Percentiles rank a stretch among this genome's conserved stretches.
These are phyloP conservation scores for Skeletonema tropicum DNA, from an alignment of 108 stramenopile species.

Conservation along the genomic window DNA sequence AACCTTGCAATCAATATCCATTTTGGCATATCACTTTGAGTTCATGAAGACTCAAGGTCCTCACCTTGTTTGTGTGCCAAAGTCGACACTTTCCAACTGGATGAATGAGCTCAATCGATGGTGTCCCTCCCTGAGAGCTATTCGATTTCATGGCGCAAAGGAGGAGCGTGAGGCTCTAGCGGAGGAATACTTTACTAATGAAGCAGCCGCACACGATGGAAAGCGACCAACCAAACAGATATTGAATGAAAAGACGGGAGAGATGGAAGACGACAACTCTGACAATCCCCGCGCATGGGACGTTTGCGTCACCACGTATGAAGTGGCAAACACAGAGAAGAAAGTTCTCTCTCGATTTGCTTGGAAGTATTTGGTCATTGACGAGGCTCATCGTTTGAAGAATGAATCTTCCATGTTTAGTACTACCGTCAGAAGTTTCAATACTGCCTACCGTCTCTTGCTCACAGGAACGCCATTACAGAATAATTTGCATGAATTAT, in stretches of 20 bases:
- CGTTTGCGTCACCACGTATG: slow-evolving; percentile 97
- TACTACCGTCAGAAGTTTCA: slow-evolving; percentile 88
- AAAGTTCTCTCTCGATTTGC: slow-evolving; percentile 82
- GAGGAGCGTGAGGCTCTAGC: slow-evolving; percentile 85
- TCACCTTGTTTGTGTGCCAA: slow-evolving; percentile 97
- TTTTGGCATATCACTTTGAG: slow-evolving; percentile 87
- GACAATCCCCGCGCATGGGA: slow-evolving; percentile 90
- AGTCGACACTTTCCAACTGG: slow-evolving; percentile 98
- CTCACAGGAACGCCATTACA: slow-evolving; percentile 99
- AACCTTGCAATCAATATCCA: slow-evolving; percentile 97
- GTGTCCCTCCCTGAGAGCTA: slow-evolving; percentile 90
- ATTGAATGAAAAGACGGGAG: slow-evolving; percentile 60
- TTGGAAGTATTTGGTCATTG: slow-evolving; percentile 97
- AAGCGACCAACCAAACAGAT: slow-evolving; percentile 73
- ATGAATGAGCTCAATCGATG: slow-evolving; percentile 96
- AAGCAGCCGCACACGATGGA: slow-evolving; percentile 82
- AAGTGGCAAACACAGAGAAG: slow-evolving; percentile 91
- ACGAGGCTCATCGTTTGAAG: slow-evolving; percentile 99
- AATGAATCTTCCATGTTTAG: slow-evolving; percentile 93
- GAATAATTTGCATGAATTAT: slow-evolving; percentile 96
- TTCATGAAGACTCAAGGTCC: slow-evolving; percentile 77
- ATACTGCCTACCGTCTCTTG: slow-evolving; percentile 91
- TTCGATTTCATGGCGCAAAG: slow-evolving; percentile 91
- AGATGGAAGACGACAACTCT: slow-evolving; percentile 84
- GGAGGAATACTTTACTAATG: slow-evolving; percentile 76